These are phyloP conservation scores for Fusarium graminum DNA, from an alignment of 2,329 filamentous ascomycete species.

Conservation along the genomic window DNA sequence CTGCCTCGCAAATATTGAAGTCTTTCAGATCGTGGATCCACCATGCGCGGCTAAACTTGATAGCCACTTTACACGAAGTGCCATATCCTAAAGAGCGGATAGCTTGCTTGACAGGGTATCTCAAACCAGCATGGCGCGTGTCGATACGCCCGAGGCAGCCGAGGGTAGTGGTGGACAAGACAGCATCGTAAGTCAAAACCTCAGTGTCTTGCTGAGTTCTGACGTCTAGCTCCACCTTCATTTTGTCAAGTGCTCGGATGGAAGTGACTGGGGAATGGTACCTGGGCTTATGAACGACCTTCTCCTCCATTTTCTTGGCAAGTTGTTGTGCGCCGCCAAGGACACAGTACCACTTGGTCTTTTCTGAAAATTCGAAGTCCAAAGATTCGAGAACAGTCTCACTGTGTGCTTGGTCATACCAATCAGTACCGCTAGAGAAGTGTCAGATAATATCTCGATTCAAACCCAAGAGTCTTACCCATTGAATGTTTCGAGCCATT, in stretches of 20 bases:
- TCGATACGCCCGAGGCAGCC: constrained; percentile 38
- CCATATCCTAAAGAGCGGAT: constrained; percentile 52
- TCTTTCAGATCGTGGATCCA: constrained; percentile 26
- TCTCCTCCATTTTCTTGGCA: constrained; percentile 26
- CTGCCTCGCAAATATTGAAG: constrained; percentile 25
- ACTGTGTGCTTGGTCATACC: constrained; percentile 42
- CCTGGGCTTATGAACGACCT: constrained; percentile 12
- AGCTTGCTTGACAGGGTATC: constrained; percentile 45
- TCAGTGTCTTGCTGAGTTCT: not conserved
- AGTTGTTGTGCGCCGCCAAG: constrained; percentile 35
- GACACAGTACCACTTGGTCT: constrained; percentile 34
- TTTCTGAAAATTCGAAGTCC: constrained; percentile 24
- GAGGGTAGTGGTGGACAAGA: constrained; percentile 41
- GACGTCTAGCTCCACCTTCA: constrained; percentile 9
- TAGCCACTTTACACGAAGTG: constrained; percentile 49
- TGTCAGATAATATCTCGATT: not conserved
- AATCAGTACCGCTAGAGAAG: constrained; percentile 26
- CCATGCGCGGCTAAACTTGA: constrained; percentile 54
- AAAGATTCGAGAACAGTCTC: constrained; percentile 41
- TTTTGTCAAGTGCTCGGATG: constrained; percentile 31
- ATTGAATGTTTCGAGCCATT: constrained; percentile 43
- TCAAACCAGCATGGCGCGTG: constrained; percentile 46
- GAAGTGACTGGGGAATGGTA: constrained; percentile 28
- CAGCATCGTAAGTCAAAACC: constrained; percentile 25
- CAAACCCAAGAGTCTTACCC: constrained; percentile 20